Percentiles rank a stretch among this genome's conserved stretches.
phyloP scores from a whole-genome alignment of 768 basidiomycete species.

The Hydnum rufescens region DNA sequence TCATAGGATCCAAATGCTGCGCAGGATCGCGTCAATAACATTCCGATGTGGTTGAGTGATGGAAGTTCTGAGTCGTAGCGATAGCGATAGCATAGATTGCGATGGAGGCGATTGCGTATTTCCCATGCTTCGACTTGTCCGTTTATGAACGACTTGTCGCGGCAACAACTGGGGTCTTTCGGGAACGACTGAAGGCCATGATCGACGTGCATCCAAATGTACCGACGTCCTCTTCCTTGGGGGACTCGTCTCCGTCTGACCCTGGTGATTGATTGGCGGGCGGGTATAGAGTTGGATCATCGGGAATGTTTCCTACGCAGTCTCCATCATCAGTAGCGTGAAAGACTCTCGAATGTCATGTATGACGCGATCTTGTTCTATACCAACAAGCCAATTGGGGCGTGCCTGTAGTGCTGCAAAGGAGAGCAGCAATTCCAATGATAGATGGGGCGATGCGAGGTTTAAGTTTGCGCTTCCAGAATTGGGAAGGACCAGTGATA shows the following conservation, averaged over 20 bases:
- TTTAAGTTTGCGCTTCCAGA: constrained; percentile 44
- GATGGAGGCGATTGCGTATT: constrained; percentile 4
- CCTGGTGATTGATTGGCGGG: constrained; percentile 25
- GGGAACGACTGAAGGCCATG: background rate
- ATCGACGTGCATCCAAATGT: background rate
- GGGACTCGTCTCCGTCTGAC: constrained; percentile 14
- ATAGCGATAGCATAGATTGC: too few species aligned
- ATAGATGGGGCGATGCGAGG: constrained; percentile 52
- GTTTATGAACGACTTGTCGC: background rate
- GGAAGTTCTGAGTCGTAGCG: too few species aligned
- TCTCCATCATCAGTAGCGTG: background rate
- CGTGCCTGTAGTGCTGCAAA: constrained; percentile 52
- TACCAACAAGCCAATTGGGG: constrained; percentile 60
- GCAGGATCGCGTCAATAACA: constrained; percentile 13
- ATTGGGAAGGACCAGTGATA: constrained; percentile 24
- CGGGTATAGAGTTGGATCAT: too few species aligned
- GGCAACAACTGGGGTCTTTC: background rate
- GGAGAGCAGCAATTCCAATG: constrained; percentile 64
- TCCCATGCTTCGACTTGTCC: background rate
- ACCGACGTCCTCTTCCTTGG: constrained; percentile 5
- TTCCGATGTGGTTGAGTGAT: too few species aligned
- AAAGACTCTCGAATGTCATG: constrained; percentile 28
- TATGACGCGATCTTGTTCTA: constrained; percentile 73
- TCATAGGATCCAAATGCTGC: constrained; percentile 57
- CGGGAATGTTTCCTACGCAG: background rate